Evolutionary conservation across 768 basidiomycete species (phyloP), one percentile per base, ranked within the genome.

Genomic region (Auricularia sp.): DNA sequence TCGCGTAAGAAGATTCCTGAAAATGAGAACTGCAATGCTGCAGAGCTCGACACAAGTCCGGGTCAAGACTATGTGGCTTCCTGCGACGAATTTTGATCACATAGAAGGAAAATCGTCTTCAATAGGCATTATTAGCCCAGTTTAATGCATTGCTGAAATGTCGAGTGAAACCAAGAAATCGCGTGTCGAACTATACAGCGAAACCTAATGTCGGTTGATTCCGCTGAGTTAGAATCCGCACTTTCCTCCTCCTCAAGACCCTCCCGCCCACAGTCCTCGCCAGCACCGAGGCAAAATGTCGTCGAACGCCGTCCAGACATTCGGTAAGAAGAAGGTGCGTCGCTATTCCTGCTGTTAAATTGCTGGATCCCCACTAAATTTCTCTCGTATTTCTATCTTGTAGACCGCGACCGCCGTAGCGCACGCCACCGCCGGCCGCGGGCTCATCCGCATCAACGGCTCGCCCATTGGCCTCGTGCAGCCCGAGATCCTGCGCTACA

Each of bases 241-340:
- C 47, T 51, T 51, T 18, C 47, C 47, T 51, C 47, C 18, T 18
- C 47, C 47, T 51, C 47, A 51, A 51, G 29, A 59, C 56, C 56
- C 24, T 59, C 56, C 24, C 24, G 6, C 16, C 56, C 39, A 14
- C 13, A 42, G 56, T 35, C 29, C 34, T 59, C 34, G 54, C n/a
- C n/a, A 54, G n/a, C 54, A n/a, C 18, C 54, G 29, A 59, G 47
- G 29, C 56, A 59, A 59, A 59, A 59, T 59, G 56, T 59, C 56
- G 71, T 77, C 79, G 69, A 92, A 92, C 81, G 93, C 95, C 81
- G 96, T 98, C 71, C 96, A 98, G 77, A 96, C 93, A 68, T 98
- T 98, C 81, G 96, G 96, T 79, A 98, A 98, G 92, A 98, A 98
- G 89, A 98, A 98, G 90, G 93, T 85, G 76, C 68, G 85, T 69